These are phyloP conservation scores for Cordyceps farinosa DNA, from an alignment of 2,329 filamentous ascomycete species.

Conservation along the genomic window DNA sequence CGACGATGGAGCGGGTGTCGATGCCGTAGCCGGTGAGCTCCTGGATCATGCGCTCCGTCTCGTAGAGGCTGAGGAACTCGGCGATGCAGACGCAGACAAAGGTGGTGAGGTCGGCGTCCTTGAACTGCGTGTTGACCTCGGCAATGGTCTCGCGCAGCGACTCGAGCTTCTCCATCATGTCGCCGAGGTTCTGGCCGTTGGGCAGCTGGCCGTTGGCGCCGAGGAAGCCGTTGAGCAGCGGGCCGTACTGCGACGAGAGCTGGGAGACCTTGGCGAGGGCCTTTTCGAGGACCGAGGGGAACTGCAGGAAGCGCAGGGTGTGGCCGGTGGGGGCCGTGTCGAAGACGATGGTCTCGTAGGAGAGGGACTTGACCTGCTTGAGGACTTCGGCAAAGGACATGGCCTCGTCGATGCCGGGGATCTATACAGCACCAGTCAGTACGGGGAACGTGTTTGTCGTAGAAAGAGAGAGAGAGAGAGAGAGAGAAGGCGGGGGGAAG, in stretches of 20 bases:
- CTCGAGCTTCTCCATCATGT: conserved; percentile 94
- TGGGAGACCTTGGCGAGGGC: conserved; percentile 96
- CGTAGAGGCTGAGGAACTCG: conserved; percentile 93
- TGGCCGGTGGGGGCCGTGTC: conserved; percentile 97
- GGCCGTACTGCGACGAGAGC: conserved; percentile 89
- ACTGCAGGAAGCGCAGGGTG: conserved; percentile 97
- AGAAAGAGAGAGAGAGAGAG: no score
- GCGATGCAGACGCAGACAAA: conserved; percentile 99
- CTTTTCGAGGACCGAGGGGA: conserved; percentile 96
- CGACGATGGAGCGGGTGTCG: conserved; percentile 95
- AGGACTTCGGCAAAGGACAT: conserved; percentile 99
- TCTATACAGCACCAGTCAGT: conserved; percentile 49
- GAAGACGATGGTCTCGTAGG: conserved; percentile 98
- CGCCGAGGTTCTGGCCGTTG: conserved; percentile 87
- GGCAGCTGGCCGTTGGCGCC: conserved; percentile 72
- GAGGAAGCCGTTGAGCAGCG: conserved; percentile 90
- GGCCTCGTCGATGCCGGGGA: conserved; percentile 96
- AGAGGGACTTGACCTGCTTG: conserved; percentile 98
- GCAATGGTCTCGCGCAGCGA: conserved; percentile 85
- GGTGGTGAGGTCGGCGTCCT: conserved; percentile 90
- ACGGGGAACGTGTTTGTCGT: neutral
- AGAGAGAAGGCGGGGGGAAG: conserved; percentile 20
- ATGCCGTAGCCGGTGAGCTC: conserved; percentile 90
- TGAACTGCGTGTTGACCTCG: conserved; percentile 98
- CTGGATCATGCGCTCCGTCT: conserved; percentile 99